These are phyloP conservation scores for Furcasterigmium sp. DNA, from an alignment of 2,329 filamentous ascomycete genomes.

Conservation along the genomic window DNA sequence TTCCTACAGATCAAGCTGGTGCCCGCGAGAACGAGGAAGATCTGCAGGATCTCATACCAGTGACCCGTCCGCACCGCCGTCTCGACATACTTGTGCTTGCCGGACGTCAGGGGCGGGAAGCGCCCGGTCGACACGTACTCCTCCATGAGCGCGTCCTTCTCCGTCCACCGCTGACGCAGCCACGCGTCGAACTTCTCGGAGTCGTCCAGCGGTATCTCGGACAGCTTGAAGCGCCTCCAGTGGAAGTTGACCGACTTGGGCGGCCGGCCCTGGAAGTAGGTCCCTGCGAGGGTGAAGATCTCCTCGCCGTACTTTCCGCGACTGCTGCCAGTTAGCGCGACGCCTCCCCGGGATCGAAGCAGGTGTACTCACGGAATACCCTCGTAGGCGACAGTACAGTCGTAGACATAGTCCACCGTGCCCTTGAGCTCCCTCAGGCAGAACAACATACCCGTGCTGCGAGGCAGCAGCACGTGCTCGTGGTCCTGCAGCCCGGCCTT, in stretches of 20 bases:
- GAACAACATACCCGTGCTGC: conserved; percentile 76
- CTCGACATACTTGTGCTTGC: conserved; percentile 45
- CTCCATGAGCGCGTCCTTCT: conserved; percentile 87
- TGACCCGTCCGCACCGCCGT: conserved; percentile 51
- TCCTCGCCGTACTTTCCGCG: conserved; percentile 84
- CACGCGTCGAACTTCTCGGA: conserved; percentile 74
- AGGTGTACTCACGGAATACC: conserved; percentile 72
- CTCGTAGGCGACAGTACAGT: conserved; percentile 94
- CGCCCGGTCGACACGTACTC: conserved; percentile 71
- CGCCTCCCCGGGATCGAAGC: neutral
- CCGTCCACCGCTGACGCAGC: conserved; percentile 81
- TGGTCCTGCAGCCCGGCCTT: conserved; percentile 70
- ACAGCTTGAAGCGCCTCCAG: conserved; percentile 80
- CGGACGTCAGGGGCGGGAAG: conserved; percentile 65
- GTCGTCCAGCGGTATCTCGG: conserved; percentile 74
- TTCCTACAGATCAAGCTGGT: conserved; percentile 36
- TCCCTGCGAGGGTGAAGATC: conserved; percentile 79
- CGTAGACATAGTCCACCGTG: conserved; percentile 78
- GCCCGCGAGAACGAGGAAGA: conserved; percentile 45
- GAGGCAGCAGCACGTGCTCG: conserved; percentile 69
- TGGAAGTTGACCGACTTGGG: conserved; percentile 96
- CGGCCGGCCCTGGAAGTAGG: conserved; percentile 81
- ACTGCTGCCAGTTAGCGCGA: conserved; percentile 30
- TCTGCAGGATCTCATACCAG: conserved; percentile 49
- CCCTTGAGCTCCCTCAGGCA: conserved; percentile 70